Base-by-base conservation (phyloP, 1,284 basidiomycete genomes). In the Sphagnurus paluster region DNA sequence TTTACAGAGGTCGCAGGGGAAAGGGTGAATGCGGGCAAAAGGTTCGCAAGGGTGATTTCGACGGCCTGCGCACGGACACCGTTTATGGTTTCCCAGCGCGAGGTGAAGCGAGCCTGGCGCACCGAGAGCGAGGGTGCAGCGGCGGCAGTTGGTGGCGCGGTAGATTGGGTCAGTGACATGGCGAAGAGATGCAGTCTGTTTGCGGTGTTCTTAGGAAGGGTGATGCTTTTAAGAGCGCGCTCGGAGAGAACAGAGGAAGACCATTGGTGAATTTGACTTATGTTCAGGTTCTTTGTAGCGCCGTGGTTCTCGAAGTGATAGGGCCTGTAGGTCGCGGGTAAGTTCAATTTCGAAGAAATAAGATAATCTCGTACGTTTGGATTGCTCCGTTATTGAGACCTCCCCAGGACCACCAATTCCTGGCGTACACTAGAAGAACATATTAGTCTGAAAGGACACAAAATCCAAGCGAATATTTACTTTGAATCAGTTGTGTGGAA, bases 141-240 rank as follows among this genome's bases (percentile, higher is more conserved):
- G 17, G n/a, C 49, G 3, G 46, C 29, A 20, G 37, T 21, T 10
- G 47, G 40, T 5, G 37, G 37, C 6, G 26, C 29, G 2, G 49
- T 43, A 1, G 70, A 69, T 2, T 69, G 66, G 0, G 73, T 65
- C 26, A 74, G 50, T 0, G 74, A 67, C 36, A 79, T 58, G 0
- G 68, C 73, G 39, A 78, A 78, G 16, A 78, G 45, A 48, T 78
- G 76, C 4, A 77, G 61, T 21, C 71, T 59, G 30, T 66, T 61
- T 2, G 45, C 32, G 3, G 56, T 55, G 23, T 58, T 42, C 2
- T 48, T 48, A 0, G 60, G 28, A 0, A 74, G 74, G 0, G 63
- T 71, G 45, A 77, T 71, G 29, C 67, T 68, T 50, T 56, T 52
- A 9, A 77, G 50, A 1, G 65, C 56, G n/a, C 56, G 50, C 23